Conservation (phyloP, 129 eudicot genomes). For the Flaveria ramosissima region DNA sequence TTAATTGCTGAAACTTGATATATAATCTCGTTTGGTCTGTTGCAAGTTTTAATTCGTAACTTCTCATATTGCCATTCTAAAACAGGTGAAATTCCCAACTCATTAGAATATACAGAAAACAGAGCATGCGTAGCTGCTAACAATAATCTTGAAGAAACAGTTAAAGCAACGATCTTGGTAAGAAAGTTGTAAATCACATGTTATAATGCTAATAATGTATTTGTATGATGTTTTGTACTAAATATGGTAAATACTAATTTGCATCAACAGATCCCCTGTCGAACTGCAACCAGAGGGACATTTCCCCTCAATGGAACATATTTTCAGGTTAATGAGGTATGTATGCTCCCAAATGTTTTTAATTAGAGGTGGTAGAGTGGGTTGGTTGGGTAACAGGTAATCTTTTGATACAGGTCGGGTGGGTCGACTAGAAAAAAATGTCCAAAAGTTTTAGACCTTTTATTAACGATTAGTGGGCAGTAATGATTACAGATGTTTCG, state of each 20-base stretch:
- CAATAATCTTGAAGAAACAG: conserved; percentile 33
- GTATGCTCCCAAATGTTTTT: conserved; percentile 10
- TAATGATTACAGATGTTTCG: not conserved
- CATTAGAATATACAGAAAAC: conserved; percentile 27
- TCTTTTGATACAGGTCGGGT: not conserved
- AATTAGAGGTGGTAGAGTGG: not conserved
- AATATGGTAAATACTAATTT: conserved; percentile 1
- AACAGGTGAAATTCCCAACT: conserved; percentile 32
- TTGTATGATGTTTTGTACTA: not conserved
- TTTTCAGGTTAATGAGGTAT: conserved; percentile 80
- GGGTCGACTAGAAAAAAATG: not conserved
- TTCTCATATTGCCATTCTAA: conserved; percentile 11
- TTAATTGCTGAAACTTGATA: conserved; percentile 12
- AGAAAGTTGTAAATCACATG: conserved; percentile 20
- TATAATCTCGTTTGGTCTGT: conserved; percentile 10
- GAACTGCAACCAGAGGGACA: conserved; percentile 57
- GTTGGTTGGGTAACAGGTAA: not conserved
- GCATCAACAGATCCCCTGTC: conserved; percentile 52
- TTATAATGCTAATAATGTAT: not conserved
- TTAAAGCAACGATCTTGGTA: conserved; percentile 73
- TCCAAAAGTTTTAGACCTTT: not conserved
- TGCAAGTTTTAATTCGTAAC: not conserved
- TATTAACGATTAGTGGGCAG: not conserved
- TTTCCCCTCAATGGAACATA: conserved; percentile 84
- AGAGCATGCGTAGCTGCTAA: conserved; percentile 15